phyloP scores from a whole-genome alignment of 1,284 basidiomycete species.

The Sporisorium exsertum region DNA sequence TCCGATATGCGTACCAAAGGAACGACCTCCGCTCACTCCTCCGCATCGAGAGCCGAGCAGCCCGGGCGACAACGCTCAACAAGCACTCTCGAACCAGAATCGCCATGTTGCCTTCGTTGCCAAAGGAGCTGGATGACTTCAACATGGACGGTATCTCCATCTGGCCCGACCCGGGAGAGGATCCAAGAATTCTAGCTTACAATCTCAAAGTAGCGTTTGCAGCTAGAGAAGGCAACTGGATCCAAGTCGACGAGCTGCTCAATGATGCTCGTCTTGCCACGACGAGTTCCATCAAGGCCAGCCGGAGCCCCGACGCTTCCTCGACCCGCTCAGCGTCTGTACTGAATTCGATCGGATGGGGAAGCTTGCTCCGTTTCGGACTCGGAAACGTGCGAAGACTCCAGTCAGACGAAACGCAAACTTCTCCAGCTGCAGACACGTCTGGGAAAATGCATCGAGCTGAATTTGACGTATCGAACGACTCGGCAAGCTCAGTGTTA shows the following conservation, averaged over 20 bases:
- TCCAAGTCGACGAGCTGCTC: constrained; percentile 29
- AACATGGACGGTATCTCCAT: constrained; percentile 18
- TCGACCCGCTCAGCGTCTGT: neutral
- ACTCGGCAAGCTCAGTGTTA: neutral
- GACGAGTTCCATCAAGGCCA: neutral
- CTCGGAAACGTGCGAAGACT: constrained; percentile 12
- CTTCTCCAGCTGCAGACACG: neutral
- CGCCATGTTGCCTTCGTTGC: neutral
- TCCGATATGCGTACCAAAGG: constrained; percentile 23
- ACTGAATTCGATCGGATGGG: constrained; percentile 29
- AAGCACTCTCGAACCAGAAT: neutral
- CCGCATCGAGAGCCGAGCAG: constrained; percentile 21
- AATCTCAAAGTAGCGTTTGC: constrained; percentile 41
- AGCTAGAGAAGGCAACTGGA: constrained; percentile 28
- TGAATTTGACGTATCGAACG: too few species aligned
- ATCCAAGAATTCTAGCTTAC: constrained; percentile 25
- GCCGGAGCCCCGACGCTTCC: neutral
- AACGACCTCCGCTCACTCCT: constrained; percentile 32
- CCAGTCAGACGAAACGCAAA: neutral
- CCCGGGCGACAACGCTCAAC: neutral
- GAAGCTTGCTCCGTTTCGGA: constrained; percentile 26
- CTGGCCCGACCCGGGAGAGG: constrained; percentile 24
- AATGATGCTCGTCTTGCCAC: neutral
- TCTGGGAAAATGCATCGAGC: neutral
- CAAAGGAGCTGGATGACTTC: neutral